Conservation (phyloP, 2,329 filamentous ascomycete species). For the Arachnopeziza araneosa region DNA sequence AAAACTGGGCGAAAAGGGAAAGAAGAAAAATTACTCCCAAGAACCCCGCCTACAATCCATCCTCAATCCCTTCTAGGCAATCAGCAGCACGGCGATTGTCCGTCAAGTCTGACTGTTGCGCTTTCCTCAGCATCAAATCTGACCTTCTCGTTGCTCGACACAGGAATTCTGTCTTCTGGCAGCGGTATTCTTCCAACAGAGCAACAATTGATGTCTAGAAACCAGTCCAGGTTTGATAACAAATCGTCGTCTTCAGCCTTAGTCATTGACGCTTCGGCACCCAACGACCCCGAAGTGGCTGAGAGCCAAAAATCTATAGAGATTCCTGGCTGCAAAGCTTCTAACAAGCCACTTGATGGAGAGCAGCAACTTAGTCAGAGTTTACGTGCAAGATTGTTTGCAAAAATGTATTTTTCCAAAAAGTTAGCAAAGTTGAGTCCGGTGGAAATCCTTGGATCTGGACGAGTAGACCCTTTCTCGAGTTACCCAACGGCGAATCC, state of each 20-base stretch:
- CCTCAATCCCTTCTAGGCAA: background rate
- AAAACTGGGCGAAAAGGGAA: background rate
- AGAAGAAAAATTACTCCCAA: background rate
- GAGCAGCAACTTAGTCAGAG: background rate
- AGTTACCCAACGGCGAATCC: background rate
- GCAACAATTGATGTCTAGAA: background rate
- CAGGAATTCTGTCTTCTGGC: background rate
- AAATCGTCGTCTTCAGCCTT: background rate
- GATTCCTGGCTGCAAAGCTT: background rate
- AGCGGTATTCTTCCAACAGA: background rate
- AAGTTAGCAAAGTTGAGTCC: background rate
- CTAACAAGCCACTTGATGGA: background rate
- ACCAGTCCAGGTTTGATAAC: background rate
- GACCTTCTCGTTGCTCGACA: background rate
- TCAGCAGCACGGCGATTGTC: background rate
- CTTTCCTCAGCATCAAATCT: background rate
- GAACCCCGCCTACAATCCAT: background rate
- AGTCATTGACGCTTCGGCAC: no score
- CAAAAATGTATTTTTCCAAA: background rate
- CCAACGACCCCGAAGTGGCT: background rate
- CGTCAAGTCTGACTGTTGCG: background rate
- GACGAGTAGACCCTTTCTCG: background rate
- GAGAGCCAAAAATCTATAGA: background rate
- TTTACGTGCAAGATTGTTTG: background rate
- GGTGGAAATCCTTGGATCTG: background rate